Evolutionary conservation across 257 asterid genomes (phyloP).

Genomic region (Jacaranda mimosifolia): DNA sequence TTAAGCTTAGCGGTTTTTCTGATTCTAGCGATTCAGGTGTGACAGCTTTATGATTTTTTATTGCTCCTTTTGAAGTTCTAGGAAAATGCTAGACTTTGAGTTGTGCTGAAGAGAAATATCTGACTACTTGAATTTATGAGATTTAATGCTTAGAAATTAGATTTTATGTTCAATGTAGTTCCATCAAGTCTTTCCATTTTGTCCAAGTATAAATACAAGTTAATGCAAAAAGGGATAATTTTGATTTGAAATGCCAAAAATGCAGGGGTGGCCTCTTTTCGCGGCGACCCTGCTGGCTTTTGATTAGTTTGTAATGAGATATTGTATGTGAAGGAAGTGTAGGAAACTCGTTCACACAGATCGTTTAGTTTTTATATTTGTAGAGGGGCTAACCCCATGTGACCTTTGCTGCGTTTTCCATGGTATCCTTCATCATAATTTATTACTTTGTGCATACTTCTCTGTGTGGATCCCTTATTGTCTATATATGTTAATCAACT

Average conservation of each 20-base stretch:
- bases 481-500: conserved; percentile 41
- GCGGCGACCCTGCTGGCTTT: conserved; percentile 64
- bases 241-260: conserved; percentile 44
- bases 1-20: conserved; percentile 8
- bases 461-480: neutral
- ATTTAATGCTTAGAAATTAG: conserved; percentile 2
- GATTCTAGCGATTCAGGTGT: conserved; percentile 34
- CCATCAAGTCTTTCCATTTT: conserved; percentile 14
- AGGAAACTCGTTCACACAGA: conserved; percentile 45
- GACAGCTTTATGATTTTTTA: conserved; percentile 34
- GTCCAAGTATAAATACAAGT: neutral
- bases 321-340: conserved; percentile 53
- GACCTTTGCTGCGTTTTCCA: conserved; percentile 75
- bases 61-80: conserved; percentile 21
- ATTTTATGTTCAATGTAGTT: neutral
- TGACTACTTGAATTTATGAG: conserved; percentile 21
- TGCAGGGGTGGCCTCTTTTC: conserved; percentile 54
- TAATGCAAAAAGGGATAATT: neutral
- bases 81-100: conserved; percentile 45
- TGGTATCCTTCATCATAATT: conserved; percentile 61
- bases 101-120: conserved; percentile 43
- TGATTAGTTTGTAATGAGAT: conserved; percentile 29
- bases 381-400: conserved; percentile 76
- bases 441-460: conserved; percentile 46
- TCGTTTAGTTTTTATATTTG: conserved; percentile 26